Conservation (phyloP, 306 rosid species). For the Sphenostylis stenocarpa region DNA sequence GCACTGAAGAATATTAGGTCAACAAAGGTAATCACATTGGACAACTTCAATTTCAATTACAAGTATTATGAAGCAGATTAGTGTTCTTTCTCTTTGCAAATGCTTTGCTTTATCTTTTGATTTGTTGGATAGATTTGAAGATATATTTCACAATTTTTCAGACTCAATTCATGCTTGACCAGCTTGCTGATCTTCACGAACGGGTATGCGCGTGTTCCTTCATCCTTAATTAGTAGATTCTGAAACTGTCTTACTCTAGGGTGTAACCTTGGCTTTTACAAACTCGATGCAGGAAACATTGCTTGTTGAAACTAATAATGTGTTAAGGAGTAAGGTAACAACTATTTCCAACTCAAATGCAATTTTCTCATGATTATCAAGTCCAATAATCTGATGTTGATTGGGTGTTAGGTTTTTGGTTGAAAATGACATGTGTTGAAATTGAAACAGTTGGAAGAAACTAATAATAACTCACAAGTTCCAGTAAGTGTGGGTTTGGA, state of each 20-base stretch:
- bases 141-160: slow-evolving; percentile 23
- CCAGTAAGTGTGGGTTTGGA: slow-evolving; percentile 50
- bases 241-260: background rate
- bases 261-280: background rate
- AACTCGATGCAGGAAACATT: slow-evolving; percentile 57
- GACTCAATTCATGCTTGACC: slow-evolving; percentile 76
- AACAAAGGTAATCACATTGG: slow-evolving; percentile 57
- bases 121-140: background rate
- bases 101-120: background rate
- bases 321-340: slow-evolving; percentile 62
- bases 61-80: background rate
- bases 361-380: background rate
- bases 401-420: too few relatives aligned
- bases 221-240: background rate
- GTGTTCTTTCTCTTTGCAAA: background rate
- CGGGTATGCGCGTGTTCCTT: slow-evolving; percentile 44
- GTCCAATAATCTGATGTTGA: background rate
- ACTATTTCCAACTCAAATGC: background rate
- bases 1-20: slow-evolving; percentile 74
- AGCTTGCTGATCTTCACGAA: slow-evolving; percentile 77
- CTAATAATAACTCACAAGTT: slow-evolving; percentile 29
- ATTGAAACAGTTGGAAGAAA: slow-evolving; percentile 68
- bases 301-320: slow-evolving; percentile 65
- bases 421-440: background rate
- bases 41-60: background rate